A percentile compares a stretch with the other conserved stretches of the same genome.
phyloP scores from a whole-genome alignment of 148 eudicot genomes.

The Diospyros lotus region DNA sequence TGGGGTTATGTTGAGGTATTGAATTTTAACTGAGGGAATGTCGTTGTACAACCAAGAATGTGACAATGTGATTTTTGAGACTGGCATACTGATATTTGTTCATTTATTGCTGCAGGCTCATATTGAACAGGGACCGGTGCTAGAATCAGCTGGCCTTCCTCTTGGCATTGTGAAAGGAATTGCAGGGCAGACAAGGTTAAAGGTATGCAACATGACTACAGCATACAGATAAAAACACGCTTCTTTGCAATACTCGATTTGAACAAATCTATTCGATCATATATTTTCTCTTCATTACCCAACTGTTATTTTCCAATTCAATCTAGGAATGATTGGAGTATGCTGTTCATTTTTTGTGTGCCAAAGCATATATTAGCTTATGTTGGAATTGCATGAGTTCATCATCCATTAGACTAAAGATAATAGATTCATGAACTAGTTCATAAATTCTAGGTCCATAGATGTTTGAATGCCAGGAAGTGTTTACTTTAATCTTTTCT shows the following conservation, averaged over 20 bases:
- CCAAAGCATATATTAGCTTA: not conserved
- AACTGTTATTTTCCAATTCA: not conserved
- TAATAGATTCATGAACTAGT: too few relatives aligned
- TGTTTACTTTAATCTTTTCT: not conserved
- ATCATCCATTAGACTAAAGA: too few relatives aligned
- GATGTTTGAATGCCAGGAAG: not conserved
- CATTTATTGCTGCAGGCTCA: slow-evolving; percentile 58
- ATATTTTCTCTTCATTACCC: not conserved
- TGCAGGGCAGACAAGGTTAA: slow-evolving; percentile 91
- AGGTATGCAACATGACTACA: slow-evolving; percentile 32
- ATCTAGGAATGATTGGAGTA: not conserved
- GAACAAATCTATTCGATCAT: not conserved
- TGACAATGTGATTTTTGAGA: not conserved
- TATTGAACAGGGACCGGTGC: slow-evolving; percentile 95
- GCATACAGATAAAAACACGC: not conserved
- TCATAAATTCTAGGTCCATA: too few relatives aligned
- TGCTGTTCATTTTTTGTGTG: not conserved
- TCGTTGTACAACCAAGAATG: not conserved
- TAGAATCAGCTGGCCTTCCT: slow-evolving; percentile 83
- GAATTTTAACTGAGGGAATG: not conserved
- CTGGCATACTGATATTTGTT: not conserved
- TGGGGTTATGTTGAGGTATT: slow-evolving; percentile 93
- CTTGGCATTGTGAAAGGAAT: slow-evolving; percentile 94
- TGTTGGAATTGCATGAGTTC: not conserved
- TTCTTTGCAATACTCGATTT: not conserved